Percentiles rank a stretch among this genome's conserved stretches.
Conservation (phyloP, 2,329 filamentous ascomycete species). For the Pseudocercospora ulei region DNA sequence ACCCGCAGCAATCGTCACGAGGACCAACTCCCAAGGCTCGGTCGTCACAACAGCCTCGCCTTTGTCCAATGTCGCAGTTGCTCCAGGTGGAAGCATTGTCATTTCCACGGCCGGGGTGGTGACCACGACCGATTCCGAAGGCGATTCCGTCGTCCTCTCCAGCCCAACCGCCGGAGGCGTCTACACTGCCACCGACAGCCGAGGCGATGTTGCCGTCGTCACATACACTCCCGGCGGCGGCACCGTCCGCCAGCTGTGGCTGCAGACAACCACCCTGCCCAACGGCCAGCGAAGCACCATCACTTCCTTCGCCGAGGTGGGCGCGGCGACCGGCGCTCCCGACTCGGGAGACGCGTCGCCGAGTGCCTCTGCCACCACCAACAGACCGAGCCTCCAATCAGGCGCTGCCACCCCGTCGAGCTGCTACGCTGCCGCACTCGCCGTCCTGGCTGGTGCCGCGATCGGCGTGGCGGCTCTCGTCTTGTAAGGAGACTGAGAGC, state of each 20-base stretch:
- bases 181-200: conserved; percentile 35
- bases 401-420: conserved; percentile 30
- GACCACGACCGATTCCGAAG: conserved; percentile 37
- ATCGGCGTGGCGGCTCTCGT: conserved; percentile 32
- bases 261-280: conserved; percentile 33
- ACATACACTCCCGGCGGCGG: conserved; percentile 42
- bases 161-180: conserved; percentile 12
- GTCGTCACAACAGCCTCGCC: conserved; percentile 35
- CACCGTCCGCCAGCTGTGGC: conserved; percentile 35
- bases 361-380: conserved; percentile 10
- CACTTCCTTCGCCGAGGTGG: conserved; percentile 40
- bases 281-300: conserved; percentile 36
- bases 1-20: conserved; percentile 35
- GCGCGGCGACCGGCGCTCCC: conserved; percentile 20
- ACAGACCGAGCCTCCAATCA: conserved; percentile 36
- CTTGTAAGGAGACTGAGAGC: no score
- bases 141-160: conserved; percentile 34
- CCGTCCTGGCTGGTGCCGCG: conserved; percentile 31
- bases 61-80: conserved; percentile 34
- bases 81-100: conserved; percentile 34
- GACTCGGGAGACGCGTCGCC: conserved; percentile 15
- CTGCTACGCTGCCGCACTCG: conserved; percentile 28
- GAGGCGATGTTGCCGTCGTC: conserved; percentile 38
- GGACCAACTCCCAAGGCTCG: conserved; percentile 36
- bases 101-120: conserved; percentile 35